Evolutionary conservation across 75 land plant species (phyloP), one percentile per base, ranked within the genome.

Genomic region (Pinus taeda): DNA sequence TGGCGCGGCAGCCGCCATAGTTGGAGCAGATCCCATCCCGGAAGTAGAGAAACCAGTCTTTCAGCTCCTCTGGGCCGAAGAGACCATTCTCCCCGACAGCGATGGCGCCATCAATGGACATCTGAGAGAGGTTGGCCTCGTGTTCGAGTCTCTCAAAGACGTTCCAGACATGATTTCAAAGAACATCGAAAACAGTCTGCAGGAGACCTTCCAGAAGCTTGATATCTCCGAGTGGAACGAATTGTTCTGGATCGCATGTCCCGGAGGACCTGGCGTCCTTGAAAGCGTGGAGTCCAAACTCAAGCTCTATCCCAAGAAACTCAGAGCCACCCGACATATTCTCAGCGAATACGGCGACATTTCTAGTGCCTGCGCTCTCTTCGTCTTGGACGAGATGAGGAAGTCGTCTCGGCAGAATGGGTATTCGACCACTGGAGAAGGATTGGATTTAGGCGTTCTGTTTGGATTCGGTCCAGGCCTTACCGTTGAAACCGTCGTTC

Each of bases 221-320:
- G 79, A 64, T 6, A 56, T 75, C n/a, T 59, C 73, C 45, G 17
- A 55, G 49, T 80, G 64, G 59, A 76, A 76, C 60, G 84, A 82
- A 39, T 26, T 84, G 36, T 84, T 84, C 75, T 84, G 85, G 85
- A 53, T 65, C 21, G 84, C 65, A 12, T 84, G 81, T 57, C 83
- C 85, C 15, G 85, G 85, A 2, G 85, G 83, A n/a, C 83, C 39
- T 18, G 80, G 70, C 22, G 78, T 80, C 18, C 73, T 80, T 45
- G 81, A 80, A 14, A 42, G 24, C 4, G 57, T 80, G 71, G 81
- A 74, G 36, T 42, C 59, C 24, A 3, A 6, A 18, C 20, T 80
- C 1, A 66, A 24, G 5, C 53, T 80, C 53, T 21, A 80, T 36
- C 18, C 8, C 22, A 56, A 77, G 29, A 77, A 80, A 22, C 17